Evolutionary conservation across 306 rosid species (phyloP), one percentile per base, ranked within the genome.

Genomic region (Glycyrrhiza uralensis): DNA sequence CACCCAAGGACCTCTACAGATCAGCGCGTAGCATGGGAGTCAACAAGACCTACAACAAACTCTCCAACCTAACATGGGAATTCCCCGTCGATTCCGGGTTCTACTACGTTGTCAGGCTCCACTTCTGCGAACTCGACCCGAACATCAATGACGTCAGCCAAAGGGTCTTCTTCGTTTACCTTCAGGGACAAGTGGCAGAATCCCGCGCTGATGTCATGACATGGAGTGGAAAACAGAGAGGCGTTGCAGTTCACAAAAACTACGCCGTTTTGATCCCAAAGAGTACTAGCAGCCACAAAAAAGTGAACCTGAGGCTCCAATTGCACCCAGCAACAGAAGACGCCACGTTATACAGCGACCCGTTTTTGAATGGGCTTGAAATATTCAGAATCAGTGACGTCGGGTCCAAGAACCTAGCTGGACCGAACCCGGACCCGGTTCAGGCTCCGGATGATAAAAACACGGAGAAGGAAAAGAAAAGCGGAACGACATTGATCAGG

Each of bases 291-390:
- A 38, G n/a, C n/a, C n/a, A 63, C 6, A 77, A 75, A 9, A 83
- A 50, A 73, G 20, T 35, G 0, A 76, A 57, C 0, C 57, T 83
- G 2, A 76, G 44, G 0, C 15, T 88, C 6, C 62, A 63, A 15
- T 55, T 85, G 44, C 74, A 71, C 10, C 70, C 82, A n/a, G n/a
- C n/a, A n/a, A n/a, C n/a, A n/a, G n/a, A n/a, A 0, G 0, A 6
- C 1, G 1, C 66, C 0, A 0, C 0, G 0, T 71, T 0, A n/a
- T n/a, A n/a, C 57, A 10, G 2, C 0, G 74, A 86, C n/a, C 79
- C 79, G 0, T 28, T 86, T 42, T 55, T 88, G 54, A 88, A 82
- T 26, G 93, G 93, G 0, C 32, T 84, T 0, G 93, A 88, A 58
- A 80, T 88, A 0, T 84, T 88, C 82, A 88, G 86, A 52, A 28